Evolutionary conservation across 345 rosid species (phyloP), one percentile per base, ranked within the genome.

Genomic region (Cardamine resedifolia): DNA sequence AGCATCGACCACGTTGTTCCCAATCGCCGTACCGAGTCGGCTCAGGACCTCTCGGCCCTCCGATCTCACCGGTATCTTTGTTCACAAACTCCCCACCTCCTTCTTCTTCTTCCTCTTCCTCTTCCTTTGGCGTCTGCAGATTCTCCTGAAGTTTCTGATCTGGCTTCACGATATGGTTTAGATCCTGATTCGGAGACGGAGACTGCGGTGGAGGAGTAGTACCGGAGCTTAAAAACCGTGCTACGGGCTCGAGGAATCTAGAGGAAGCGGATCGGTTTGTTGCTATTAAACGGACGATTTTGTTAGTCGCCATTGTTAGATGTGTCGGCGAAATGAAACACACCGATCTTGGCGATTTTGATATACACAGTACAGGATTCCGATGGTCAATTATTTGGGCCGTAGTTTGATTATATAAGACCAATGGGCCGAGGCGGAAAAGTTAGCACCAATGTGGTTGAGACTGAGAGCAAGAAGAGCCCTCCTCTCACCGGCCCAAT

Each of bases 11-110:
- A 19, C 82, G 83, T 11, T 84, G 91, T 74, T 94, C 97, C 98
- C 97, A 94, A 73, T 91, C 97, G 43, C 98, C 97, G 79, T 82
- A 94, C 1, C 98, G 88, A 63, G 98, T 94, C 14, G 97, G 98
- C 58, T 94, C 97, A 21, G 91, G 97, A 8, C 95, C 96, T 57
- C 72, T 77, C 15, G 98, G 96, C 2, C 97, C 97, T 41, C 92
- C 96, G 50, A 89, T 70, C 83, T 91, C 98, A 14, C 96, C 96
- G 1, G 97, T 91, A 60, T 81, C 84, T 72, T 81, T 41, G 77
- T 91, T 94, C 69, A 93, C 58, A 24, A 18, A 10, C 30, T 70
- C 85, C 5, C 71, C 90, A 4, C 74, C 86, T 0, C 41, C 91
- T 0, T 65, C 83, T 10, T 23, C 85, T 0, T 64, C 82, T 5